Conservation (phyloP, 225 moss, liverwort and hornwort species). For the Anthoceros angustus region DNA sequence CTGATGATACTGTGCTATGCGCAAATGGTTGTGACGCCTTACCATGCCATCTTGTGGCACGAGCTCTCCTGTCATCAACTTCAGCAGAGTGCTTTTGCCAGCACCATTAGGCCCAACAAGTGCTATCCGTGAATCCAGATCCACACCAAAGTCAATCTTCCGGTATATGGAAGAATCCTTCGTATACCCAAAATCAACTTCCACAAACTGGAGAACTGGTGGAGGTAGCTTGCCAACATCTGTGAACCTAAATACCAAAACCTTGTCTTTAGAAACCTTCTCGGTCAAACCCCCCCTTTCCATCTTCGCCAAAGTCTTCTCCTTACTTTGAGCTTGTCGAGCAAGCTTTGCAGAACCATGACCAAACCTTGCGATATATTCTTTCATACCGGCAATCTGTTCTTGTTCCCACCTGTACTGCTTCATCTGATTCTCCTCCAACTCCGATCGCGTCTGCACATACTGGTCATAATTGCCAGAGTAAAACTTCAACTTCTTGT, state of each 20-base stretch:
- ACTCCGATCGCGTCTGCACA: slow-evolving; percentile 55
- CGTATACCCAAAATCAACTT: slow-evolving; percentile 61
- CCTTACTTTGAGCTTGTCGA: slow-evolving; percentile 84
- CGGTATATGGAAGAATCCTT: slow-evolving; percentile 43
- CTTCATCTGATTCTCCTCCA: slow-evolving; percentile 94
- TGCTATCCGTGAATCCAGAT: slow-evolving; percentile 74
- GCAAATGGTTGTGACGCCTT: slow-evolving; percentile 71
- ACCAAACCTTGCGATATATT: slow-evolving; percentile 78
- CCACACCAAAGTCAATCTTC: slow-evolving; percentile 74
- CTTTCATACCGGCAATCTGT: slow-evolving; percentile 80
- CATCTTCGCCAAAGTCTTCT: slow-evolving; percentile 88
- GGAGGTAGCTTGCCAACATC: slow-evolving; percentile 85
- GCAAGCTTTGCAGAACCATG: slow-evolving; percentile 90
- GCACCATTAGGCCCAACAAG: slow-evolving; percentile 81
- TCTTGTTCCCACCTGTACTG: slow-evolving; percentile 93
- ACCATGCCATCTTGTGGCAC: slow-evolving; percentile 82
- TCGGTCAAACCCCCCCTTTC: slow-evolving; percentile 81
- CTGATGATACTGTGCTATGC: slow-evolving; percentile 85
- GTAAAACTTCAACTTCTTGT: slow-evolving; percentile 70
- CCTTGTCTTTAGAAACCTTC: slow-evolving; percentile 67
- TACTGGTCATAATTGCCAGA: slow-evolving; percentile 78
- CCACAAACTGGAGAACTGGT: slow-evolving; percentile 74
- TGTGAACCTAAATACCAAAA: slow-evolving; percentile 71
- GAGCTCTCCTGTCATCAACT: slow-evolving; percentile 75
- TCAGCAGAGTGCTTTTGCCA: slow-evolving; percentile 71